phyloP scores from a whole-genome alignment of 2,329 filamentous ascomycete genomes.

The Hymenoscyphus linearis region DNA sequence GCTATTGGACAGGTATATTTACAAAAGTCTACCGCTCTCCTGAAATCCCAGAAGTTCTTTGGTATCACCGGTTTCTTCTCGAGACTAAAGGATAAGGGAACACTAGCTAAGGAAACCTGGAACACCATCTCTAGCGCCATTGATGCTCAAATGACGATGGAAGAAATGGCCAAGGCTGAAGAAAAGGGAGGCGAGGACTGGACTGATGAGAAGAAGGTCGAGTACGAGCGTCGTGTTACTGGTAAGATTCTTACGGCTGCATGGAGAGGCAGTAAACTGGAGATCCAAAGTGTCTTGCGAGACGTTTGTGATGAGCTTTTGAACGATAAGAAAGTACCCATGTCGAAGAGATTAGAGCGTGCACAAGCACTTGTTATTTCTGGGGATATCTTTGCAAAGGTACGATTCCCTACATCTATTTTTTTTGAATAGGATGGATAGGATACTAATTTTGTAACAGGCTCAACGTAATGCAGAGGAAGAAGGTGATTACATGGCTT shows the following conservation, averaged over 20 bases:
- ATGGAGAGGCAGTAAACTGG: constrained; percentile 94
- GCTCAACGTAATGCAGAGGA: constrained; percentile 87
- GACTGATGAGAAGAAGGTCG: constrained; percentile 94
- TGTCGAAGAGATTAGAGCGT: constrained; percentile 82
- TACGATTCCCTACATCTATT: constrained; percentile 38
- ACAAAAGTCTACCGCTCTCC: constrained; percentile 76
- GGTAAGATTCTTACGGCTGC: constrained; percentile 97
- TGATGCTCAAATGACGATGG: constrained; percentile 96
- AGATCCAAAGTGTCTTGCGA: constrained; percentile 91
- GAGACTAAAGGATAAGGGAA: constrained; percentile 92
- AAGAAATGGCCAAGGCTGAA: constrained; percentile 96
- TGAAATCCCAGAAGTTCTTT: constrained; percentile 95
- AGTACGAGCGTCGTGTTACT: constrained; percentile 92
- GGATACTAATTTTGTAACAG: constrained; percentile 39
- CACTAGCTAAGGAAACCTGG: constrained; percentile 96
- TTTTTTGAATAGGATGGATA: neutral
- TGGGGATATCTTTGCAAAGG: constrained; percentile 84
- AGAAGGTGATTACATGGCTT: constrained; percentile 97
- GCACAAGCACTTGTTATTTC: constrained; percentile 85
- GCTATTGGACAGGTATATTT: constrained; percentile 90
- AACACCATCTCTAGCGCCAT: constrained; percentile 94
- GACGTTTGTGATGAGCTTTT: constrained; percentile 91
- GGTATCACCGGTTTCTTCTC: constrained; percentile 94
- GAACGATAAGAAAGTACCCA: constrained; percentile 69
- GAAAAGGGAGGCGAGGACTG: constrained; percentile 93